A percentile compares a stretch with the other conserved stretches of the same genome.
Evolutionary conservation across 2,329 filamentous ascomycete genomes (phyloP).

Genomic region (Talaromyces sp.): DNA sequence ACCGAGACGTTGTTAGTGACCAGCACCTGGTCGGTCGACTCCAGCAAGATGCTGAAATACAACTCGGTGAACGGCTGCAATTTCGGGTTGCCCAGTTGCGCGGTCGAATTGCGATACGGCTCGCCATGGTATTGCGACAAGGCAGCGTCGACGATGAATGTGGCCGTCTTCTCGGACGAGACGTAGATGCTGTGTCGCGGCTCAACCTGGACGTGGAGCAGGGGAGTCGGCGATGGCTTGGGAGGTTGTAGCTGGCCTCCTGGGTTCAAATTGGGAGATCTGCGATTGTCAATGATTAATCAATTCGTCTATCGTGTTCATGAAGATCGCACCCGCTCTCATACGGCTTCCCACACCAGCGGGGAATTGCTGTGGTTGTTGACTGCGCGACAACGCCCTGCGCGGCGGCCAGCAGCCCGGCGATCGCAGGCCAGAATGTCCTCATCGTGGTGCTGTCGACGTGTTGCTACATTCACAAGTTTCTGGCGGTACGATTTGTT

Average conservation of each 20-base stretch:
- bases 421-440: conserved; percentile 1
- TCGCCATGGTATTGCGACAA: conserved; percentile 6
- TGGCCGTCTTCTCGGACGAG: conserved; percentile 8
- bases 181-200: conserved; percentile 10
- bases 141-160: conserved; percentile 10
- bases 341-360: conserved; percentile 10
- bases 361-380: conserved; percentile 7
- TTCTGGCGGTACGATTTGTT: background rate
- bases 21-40: conserved; percentile 1
- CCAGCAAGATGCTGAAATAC: conserved; percentile 6
- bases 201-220: conserved; percentile 6
- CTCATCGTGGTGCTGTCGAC: background rate
- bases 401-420: background rate
- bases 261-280: conserved; percentile 3
- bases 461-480: background rate
- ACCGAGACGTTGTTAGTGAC: conserved; percentile 1
- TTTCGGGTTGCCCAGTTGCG: background rate
- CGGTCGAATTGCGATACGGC: conserved; percentile 1
- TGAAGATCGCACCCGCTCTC: conserved; percentile 6
- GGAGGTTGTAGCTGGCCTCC: conserved; percentile 1
- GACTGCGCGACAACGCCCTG: conserved; percentile 3
- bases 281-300: background rate
- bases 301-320: background rate
- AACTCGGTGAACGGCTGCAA: conserved; percentile 3
- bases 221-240: background rate